Evolutionary conservation across 1,284 basidiomycete species (phyloP).

Genomic region (Moesziomyces antarcticus): DNA sequence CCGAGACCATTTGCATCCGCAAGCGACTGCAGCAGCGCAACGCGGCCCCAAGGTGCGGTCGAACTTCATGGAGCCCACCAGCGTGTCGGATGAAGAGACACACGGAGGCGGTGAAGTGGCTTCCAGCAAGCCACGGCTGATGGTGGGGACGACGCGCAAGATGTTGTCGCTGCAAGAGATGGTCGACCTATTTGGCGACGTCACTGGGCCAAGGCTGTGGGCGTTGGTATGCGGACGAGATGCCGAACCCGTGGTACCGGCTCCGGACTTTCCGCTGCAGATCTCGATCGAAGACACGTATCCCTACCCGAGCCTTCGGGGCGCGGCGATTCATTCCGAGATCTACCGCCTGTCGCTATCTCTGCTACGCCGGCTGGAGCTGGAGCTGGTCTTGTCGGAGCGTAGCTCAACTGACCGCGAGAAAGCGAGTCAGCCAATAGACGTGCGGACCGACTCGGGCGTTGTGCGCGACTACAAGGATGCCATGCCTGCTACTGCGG

Average conservation of each 20-base stretch:
- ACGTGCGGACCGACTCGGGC: constrained; percentile 11
- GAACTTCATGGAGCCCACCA: constrained; percentile 27
- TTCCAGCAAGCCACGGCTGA: constrained; percentile 15
- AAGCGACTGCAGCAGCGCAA: neutral
- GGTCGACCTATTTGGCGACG: constrained; percentile 48
- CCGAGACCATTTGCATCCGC: constrained; percentile 26
- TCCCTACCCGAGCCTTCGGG: constrained; percentile 44
- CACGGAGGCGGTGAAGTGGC: neutral
- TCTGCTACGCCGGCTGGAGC: constrained; percentile 55
- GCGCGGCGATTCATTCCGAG: constrained; percentile 34
- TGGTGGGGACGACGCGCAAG: constrained; percentile 39
- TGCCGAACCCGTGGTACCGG: constrained; percentile 61
- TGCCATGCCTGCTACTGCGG: neutral
- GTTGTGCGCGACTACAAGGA: constrained; percentile 33
- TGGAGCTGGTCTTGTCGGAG: constrained; percentile 44
- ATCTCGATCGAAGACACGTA: constrained; percentile 68
- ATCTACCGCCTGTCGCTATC: constrained; percentile 37
- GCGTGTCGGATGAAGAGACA: constrained; percentile 25
- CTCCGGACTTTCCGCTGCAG: constrained; percentile 65
- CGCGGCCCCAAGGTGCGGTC: constrained; percentile 1
- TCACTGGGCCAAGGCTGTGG: constrained; percentile 60
- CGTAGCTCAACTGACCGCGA: neutral
- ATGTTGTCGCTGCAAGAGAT: constrained; percentile 40
- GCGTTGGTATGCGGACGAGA: constrained; percentile 63
- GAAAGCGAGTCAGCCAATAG: neutral